Base-by-base conservation (phyloP, 2,329 filamentous ascomycete species). In the Epichloe aotearoae region DNA sequence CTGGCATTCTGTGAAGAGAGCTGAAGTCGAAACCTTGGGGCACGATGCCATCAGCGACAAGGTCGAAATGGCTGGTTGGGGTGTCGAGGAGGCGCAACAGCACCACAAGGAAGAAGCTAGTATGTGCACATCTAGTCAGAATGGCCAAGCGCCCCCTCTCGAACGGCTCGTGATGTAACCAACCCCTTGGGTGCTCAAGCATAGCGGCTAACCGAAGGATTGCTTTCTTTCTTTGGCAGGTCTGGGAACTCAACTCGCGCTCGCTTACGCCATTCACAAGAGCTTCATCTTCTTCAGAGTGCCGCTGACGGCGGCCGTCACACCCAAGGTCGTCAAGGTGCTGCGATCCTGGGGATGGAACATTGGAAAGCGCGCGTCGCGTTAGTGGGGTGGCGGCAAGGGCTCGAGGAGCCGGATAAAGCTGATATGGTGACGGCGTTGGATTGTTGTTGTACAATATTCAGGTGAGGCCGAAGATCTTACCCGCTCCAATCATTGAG, bases 191-290 rank as follows among this genome's bases (percentile, higher is more conserved):
- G 6, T 7, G 19, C n/a, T 26, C 11, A 19, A 36, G 15, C 26
- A 36, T 33, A 34, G 36, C 50, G 12, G 52, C 59, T 64, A 58
- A 65, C 56, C 47, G 20, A 12, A 11, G 8, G 8, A 42, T 42
- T n/a, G 10, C 30, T 38, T 15, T 39, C 17, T 3, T 26, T 45
- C n/a, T 39, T 46, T 39, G 6, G 30, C 55, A 83, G 80, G 80
- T 58, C 66, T 84, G 36, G 79, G 75, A 48, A 97, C 93, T 8
- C 89, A 96, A 64, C 73, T 98, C 33, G 89, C 88, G 15, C 77
- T 98, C 46, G 93, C 93, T 12, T 98, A 98, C 63, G 91, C 91
- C 30, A 88, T 98, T 52, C 93, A 98, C 75, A 98, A 98, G 72
- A 94, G 86, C 59, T 88, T 97, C 67, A 96, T 98, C 61, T 95